Base-by-base conservation (phyloP, 1,284 basidiomycete genomes). In the Mycena sp. region DNA sequence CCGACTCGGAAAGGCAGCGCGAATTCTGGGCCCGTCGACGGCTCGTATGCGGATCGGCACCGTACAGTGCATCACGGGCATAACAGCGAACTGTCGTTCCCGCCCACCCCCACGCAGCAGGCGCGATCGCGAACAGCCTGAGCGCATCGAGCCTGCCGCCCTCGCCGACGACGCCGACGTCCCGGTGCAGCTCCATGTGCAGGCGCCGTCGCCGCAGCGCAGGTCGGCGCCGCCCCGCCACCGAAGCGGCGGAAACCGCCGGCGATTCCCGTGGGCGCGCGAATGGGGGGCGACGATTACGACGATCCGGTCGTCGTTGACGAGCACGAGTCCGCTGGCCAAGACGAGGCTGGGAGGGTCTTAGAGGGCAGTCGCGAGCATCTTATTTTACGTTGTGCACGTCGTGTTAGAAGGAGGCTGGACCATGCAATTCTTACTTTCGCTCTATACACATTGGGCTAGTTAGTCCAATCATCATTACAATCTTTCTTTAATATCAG, bases 241-340 rank as follows among this genome's bases (percentile, higher is more conserved):
- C 84, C 85, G 1, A 85, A 85, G 68, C 78, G 89, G 43, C 80
- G 89, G 67, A 89, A 88, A 67, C 85, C 89, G 1, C 88, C 89
- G 48, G 87, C 89, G 16, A 79, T 87, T 41, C 89, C 89, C 4
- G 76, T 80, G 2, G 77, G 48, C 76, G 74, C 54, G 80, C 80
- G 4, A 77, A 80, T 52, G 69, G 80, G 84, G 83, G 6, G 80
- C 78, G 43, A 84, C 81, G 26, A 85, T 89, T 26, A 85, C 83
- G 23, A 77, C 85, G 3, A 87, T 89, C 55, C 72, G 75, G 55
- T 78, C 79, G 3, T 79, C 80, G 7, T 71, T 69, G 48, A 69
- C 71, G 26, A 44, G 43, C 4, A 25, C 56, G 5, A 63, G 61
- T 37, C 65, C 65, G 53, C 55, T 67, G 1, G 38, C 65, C 4